Percentiles rank a stretch among this genome's conserved stretches.
Conservation (phyloP, 2,329 filamentous ascomycete species). For the Aspergillus ustus region DNA sequence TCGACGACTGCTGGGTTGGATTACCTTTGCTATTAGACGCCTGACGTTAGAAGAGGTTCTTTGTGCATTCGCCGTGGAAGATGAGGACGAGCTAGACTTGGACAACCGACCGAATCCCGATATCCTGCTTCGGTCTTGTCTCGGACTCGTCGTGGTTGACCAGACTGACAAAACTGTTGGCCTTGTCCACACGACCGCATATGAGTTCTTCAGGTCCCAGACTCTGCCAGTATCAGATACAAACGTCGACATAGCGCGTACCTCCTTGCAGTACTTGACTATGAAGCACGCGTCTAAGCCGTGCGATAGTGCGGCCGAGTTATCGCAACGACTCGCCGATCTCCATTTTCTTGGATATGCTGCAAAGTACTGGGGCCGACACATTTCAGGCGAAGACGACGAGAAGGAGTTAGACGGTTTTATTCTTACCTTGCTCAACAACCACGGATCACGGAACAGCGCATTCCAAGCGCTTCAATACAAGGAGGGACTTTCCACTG, state of each 20-base stretch:
- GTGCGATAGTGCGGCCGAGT: not conserved
- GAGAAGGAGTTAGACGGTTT: not conserved
- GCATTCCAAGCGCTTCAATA: conserved; percentile 8
- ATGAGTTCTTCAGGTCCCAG: not conserved
- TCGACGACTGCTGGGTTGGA: conserved; percentile 6
- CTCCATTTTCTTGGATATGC: conserved; percentile 1
- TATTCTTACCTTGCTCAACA: not conserved
- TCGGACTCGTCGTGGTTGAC: conserved; percentile 2
- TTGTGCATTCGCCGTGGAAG: conserved; percentile 6
- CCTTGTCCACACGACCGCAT: conserved; percentile 4
- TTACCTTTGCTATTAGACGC: not conserved
- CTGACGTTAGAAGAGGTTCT: not conserved
- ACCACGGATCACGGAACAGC: not conserved
- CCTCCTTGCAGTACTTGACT: not conserved
- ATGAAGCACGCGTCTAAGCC: not conserved
- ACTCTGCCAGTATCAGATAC: not conserved
- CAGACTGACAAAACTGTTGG: not conserved
- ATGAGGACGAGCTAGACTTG: not conserved
- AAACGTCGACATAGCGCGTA: not conserved
- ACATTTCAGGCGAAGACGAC: not conserved
- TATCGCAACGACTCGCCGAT: not conserved
- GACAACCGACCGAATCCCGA: not conserved
- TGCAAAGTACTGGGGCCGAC: conserved; percentile 5
- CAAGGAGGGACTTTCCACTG: not conserved
- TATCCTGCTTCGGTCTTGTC: conserved; percentile 1